A percentile compares a stretch with the other conserved stretches of the same genome.
Evolutionary conservation across 129 eudicot genomes (phyloP).

Genomic region (Chrysanthemum makinoi): DNA sequence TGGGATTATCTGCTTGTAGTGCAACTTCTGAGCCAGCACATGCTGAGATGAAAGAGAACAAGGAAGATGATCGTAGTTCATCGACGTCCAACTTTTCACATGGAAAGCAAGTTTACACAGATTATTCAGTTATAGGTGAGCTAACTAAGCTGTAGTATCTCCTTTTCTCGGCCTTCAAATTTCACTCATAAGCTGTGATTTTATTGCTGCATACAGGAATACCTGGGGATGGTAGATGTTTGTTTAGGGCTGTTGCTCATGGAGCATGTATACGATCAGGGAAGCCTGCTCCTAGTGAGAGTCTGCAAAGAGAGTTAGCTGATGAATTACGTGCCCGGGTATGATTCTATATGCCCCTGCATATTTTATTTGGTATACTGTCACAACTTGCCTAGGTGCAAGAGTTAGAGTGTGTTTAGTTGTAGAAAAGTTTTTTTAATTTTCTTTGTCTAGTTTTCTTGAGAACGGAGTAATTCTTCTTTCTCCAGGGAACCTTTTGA

Average conservation of each 20-base stretch:
- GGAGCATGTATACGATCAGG: constrained; percentile 88
- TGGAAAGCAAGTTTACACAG: constrained; percentile 73
- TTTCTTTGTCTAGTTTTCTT: too few species aligned
- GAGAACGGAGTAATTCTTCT: too few species aligned
- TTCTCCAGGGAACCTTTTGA: too few species aligned
- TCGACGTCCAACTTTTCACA: constrained; percentile 49
- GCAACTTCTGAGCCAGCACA: constrained; percentile 48
- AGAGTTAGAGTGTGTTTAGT: too few species aligned
- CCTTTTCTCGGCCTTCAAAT: neutral
- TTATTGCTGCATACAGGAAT: constrained; percentile 49
- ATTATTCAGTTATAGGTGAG: constrained; percentile 87
- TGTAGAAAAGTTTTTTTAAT: too few species aligned
- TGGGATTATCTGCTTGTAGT: constrained; percentile 60
- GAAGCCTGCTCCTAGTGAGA: constrained; percentile 87
- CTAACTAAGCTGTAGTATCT: neutral
- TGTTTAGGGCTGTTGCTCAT: constrained; percentile 95
- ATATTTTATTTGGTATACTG: neutral
- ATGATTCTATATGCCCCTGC: constrained; percentile 19
- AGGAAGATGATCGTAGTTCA: constrained; percentile 39
- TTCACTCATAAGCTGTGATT: neutral
- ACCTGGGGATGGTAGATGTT: constrained; percentile 98
- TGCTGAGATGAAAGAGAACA: constrained; percentile 53
- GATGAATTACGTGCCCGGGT: constrained; percentile 83
- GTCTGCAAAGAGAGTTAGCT: constrained; percentile 76
- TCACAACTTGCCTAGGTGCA: neutral